Evolutionary conservation across 1,284 basidiomycete genomes (phyloP), one percentile per base, ranked within the genome.

Genomic region (Cryptococcus maquisensis): DNA sequence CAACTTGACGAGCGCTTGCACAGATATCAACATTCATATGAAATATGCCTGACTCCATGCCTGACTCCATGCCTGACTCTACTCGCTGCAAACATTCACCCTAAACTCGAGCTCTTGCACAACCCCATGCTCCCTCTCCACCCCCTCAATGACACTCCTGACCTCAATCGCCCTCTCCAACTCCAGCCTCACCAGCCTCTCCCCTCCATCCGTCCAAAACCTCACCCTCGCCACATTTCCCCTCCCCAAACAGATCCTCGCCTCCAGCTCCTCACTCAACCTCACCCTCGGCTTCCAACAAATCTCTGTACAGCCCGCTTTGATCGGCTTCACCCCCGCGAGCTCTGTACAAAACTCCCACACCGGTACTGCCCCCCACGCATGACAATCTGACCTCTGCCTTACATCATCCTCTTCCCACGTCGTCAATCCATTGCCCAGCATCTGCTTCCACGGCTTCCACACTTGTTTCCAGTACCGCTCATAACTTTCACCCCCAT

Each of bases 401-500:
- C 62, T 51, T 15, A 69, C 62, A 48, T 65, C 61, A 42, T 69
- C 67, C 41, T 69, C 67, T 39, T 64, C 64, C 63, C 63, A 67
- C 6, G 67, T 69, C 4, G 62, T 54, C 44, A 67, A 32, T 18
- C 63, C 59, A 23, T 64, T 58, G 16, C 51, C 48, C 26, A 67
- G 28, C 65, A 66, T 64, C 44, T 42, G 26, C 26, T 54, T 53
- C 65, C 65, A 68, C 2, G 62, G 63, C 0, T 52, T 51, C 51
- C 52, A 57, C 1, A 54, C 47, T 0, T 24, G 18, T 9, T 38
- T 9, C 38, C 55, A 64, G 23, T 57, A 42, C 10, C 46, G 24
- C 26, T 62, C 56, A 49, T 68, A 68, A 1, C 60, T 15, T 12
- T 47, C 32, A 20, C 49, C 55, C 7, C 62, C 59, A 5, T 59